A percentile compares a stretch with the other conserved stretches of the same genome.
Conservation (phyloP, 495 filamentous ascomycete species). For the Cudoniella acicularis region DNA sequence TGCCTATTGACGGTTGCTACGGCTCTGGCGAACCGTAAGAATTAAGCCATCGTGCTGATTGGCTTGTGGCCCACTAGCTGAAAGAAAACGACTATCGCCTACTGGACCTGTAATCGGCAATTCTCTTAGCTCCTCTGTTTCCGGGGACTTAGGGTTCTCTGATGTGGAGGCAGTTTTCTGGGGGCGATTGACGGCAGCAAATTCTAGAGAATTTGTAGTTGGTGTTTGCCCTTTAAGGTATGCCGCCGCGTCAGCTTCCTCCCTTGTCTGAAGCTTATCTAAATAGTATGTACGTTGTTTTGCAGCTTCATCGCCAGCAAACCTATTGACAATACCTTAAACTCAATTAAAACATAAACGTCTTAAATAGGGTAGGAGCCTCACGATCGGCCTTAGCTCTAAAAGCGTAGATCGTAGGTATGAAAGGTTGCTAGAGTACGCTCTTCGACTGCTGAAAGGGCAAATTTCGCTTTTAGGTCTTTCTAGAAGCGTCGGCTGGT, state of each 20-base stretch:
- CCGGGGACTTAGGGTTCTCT: background rate
- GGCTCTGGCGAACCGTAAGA: background rate
- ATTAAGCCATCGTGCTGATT: background rate
- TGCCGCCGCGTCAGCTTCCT: background rate
- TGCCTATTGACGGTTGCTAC: background rate
- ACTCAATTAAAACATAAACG: background rate
- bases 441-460: background rate
- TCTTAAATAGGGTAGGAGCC: background rate
- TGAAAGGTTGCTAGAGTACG: background rate
- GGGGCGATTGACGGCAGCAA: background rate
- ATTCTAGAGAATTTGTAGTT: background rate
- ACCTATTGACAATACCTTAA: background rate
- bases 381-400: background rate
- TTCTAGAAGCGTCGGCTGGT: background rate
- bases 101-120: background rate
- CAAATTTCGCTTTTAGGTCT: background rate
- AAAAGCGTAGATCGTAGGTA: background rate
- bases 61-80: background rate
- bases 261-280: background rate
- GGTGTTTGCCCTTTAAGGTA: background rate
- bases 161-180: background rate
- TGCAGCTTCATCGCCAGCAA: background rate
- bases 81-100: background rate
- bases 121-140: background rate
- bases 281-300: background rate